phyloP scores from a whole-genome alignment of 257 asterid genomes.

The Solanum phureja region DNA sequence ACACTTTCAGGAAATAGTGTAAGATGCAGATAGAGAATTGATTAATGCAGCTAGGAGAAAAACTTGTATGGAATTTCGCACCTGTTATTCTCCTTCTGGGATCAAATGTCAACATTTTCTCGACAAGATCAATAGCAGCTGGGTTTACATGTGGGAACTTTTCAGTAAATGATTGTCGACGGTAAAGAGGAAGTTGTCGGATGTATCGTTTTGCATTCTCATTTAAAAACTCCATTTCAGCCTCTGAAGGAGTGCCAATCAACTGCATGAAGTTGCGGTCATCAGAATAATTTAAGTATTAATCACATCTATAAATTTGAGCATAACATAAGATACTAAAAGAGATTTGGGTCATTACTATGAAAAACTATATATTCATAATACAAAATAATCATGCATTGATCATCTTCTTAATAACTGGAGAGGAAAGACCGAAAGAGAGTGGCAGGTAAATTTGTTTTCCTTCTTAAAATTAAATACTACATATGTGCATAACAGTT shows the following conservation, averaged over 20 bases:
- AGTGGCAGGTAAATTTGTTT: background rate
- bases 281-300: background rate
- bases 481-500: background rate
- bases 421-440: background rate
- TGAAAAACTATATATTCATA: background rate
- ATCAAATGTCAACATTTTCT: slow-evolving; percentile 93
- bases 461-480: background rate
- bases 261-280: slow-evolving; percentile 34
- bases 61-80: slow-evolving; percentile 5
- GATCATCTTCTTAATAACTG: background rate
- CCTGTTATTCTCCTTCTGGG: slow-evolving; percentile 89
- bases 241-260: slow-evolving; percentile 90
- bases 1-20: background rate
- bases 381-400: background rate
- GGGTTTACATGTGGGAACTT: slow-evolving; percentile 89
- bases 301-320: background rate
- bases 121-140: slow-evolving; percentile 85
- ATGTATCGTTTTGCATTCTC: slow-evolving; percentile 89
- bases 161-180: slow-evolving; percentile 67
- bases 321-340: background rate
- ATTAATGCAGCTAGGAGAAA: background rate
- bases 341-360: background rate
- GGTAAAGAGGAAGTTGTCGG: slow-evolving; percentile 69
- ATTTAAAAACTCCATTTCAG: slow-evolving; percentile 74
- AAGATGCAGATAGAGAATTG: background rate